Evolutionary conservation across 805 yeast species (phyloP).

Genomic region (Pichia occidentalis): DNA sequence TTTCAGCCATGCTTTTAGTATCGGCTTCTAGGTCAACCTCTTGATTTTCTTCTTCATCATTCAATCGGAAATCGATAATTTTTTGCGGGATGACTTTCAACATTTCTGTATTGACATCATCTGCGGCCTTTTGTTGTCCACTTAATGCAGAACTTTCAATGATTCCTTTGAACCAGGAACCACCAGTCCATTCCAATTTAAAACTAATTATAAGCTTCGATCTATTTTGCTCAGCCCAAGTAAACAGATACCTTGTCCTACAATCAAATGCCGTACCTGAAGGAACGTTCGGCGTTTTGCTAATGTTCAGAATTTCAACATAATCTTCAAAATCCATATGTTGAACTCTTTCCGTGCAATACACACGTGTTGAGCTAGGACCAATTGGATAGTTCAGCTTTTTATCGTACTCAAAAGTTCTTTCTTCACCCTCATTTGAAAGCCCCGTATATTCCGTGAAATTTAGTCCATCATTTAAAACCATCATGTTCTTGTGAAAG

Average conservation of each 20-base stretch:
- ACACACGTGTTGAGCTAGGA: conserved; percentile 79
- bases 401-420: conserved; percentile 63
- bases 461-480: conserved; percentile 42
- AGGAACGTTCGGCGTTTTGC: conserved; percentile 91
- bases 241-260: conserved; percentile 59
- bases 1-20: not conserved
- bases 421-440: conserved; percentile 31
- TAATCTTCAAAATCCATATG: conserved; percentile 46
- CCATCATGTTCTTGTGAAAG: conserved; percentile 34
- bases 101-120: conserved; percentile 30
- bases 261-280: conserved; percentile 79
- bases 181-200: conserved; percentile 81
- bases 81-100: conserved; percentile 16
- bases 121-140: conserved; percentile 68
- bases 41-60: conserved; percentile 2
- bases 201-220: conserved; percentile 62
- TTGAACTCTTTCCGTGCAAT: conserved; percentile 52
- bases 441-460: conserved; percentile 35
- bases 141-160: conserved; percentile 77
- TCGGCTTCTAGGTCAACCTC: too few relatives aligned
- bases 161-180: conserved; percentile 86
- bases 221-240: conserved; percentile 64
- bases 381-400: conserved; percentile 80
- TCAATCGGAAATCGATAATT: conserved; percentile 2
- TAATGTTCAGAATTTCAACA: conserved; percentile 54